A percentile compares a stretch with the other conserved stretches of the same genome.
Conservation (phyloP, 2,329 filamentous ascomycete species). For the Hortaea werneckii region DNA sequence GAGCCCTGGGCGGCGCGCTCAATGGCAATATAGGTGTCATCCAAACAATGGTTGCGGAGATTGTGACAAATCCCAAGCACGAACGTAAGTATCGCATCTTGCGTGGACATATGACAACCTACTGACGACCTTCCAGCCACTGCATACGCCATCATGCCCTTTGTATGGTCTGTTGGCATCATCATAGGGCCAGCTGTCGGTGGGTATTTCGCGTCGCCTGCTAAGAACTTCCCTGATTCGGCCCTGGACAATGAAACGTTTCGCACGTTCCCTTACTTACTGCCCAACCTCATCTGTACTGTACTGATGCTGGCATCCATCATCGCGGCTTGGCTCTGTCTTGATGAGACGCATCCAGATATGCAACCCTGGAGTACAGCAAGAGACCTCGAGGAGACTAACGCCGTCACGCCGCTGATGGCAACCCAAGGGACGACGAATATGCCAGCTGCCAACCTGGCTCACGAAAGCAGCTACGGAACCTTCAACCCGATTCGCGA, state of each 20-base stretch:
- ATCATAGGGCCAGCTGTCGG: constrained; percentile 84
- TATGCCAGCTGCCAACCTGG: constrained; percentile 61
- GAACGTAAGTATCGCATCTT: constrained; percentile 54
- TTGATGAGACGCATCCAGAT: constrained; percentile 84
- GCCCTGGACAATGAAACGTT: constrained; percentile 65
- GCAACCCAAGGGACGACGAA: constrained; percentile 57
- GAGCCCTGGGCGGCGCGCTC: constrained; percentile 67
- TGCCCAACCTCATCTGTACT: constrained; percentile 82
- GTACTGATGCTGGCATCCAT: constrained; percentile 68
- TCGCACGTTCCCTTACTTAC: constrained; percentile 69
- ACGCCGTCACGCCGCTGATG: constrained; percentile 54
- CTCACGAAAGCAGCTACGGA: constrained; percentile 52
- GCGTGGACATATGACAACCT: neutral
- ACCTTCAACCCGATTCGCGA: constrained; percentile 39
- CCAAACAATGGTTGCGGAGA: constrained; percentile 84
- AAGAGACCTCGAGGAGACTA: constrained; percentile 29
- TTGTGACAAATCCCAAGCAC: constrained; percentile 73
- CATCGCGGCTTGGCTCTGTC: constrained; percentile 64
- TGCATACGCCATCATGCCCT: constrained; percentile 87
- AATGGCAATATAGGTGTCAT: constrained; percentile 74
- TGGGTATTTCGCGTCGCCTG: constrained; percentile 73
- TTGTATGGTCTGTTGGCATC: constrained; percentile 84
- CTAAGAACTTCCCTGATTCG: constrained; percentile 57
- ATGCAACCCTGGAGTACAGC: constrained; percentile 48
- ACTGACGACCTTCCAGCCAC: constrained; percentile 44